These are phyloP conservation scores for Raphanus raphanistrum DNA, from an alignment of 345 rosid species.

Conservation along the genomic window DNA sequence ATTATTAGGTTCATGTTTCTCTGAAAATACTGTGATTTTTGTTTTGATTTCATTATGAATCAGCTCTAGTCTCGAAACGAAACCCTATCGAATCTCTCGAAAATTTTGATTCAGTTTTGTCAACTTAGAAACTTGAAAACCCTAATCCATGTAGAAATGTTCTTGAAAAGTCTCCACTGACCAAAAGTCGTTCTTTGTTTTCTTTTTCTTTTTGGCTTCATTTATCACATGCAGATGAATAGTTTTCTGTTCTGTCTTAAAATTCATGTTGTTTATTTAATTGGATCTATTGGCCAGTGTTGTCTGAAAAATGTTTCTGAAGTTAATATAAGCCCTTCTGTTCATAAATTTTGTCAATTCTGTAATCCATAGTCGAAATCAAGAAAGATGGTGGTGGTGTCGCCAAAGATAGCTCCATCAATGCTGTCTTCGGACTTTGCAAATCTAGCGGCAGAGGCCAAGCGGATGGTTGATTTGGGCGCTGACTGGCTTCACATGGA, in stretches of 20 bases:
- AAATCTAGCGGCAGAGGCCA: constrained; percentile 81
- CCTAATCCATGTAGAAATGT: not conserved
- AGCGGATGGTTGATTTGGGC: constrained; percentile 75
- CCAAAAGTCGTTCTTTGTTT: not conserved
- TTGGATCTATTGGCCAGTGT: not conserved
- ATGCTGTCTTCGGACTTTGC: constrained; percentile 94
- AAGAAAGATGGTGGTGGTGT: constrained; percentile 59
- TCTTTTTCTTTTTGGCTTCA: not conserved
- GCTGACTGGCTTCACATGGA: constrained; percentile 99
- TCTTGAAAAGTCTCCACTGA: not conserved
- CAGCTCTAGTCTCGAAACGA: not conserved
- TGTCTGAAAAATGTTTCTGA: not conserved
- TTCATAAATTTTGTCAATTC: not conserved
- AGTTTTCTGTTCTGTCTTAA: not conserved
- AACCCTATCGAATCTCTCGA: too few species aligned
- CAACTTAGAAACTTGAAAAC: too few species aligned
- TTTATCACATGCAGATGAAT: not conserved
- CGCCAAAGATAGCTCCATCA: constrained; percentile 86
- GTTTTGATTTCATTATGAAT: not conserved
- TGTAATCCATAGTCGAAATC: constrained; percentile 8
- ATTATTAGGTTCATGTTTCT: too few species aligned
- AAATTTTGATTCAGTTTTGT: not conserved
- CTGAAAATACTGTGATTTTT: too few species aligned
- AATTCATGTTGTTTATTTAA: not conserved
- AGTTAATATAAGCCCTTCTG: not conserved